phyloP scores from a whole-genome alignment of 169 alveolate species.

The Cytauxzoon felis region DNA sequence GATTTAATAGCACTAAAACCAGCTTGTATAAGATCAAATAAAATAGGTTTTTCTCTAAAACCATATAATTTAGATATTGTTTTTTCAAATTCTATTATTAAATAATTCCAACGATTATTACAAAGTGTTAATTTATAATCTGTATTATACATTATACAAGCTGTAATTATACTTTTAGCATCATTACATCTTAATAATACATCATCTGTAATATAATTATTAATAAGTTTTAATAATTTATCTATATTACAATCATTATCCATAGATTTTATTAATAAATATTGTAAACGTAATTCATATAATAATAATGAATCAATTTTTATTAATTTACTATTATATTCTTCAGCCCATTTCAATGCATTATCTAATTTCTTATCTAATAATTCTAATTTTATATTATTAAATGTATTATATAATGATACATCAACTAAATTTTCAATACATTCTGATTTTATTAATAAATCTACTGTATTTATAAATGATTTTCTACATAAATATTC shows the following conservation, averaged over 20 bases:
- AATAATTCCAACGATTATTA: conserved; percentile 33
- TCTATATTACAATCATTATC: conserved; percentile 4
- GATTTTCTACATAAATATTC: conserved; percentile 46
- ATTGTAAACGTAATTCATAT: conserved; percentile 35
- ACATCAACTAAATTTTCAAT: conserved; percentile 30
- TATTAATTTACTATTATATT: conserved; percentile 4
- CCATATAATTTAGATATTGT: conserved; percentile 19
- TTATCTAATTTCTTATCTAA: conserved; percentile 4
- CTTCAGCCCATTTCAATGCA: conserved; percentile 53
- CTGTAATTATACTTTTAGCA: conserved; percentile 42
- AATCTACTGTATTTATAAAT: conserved; percentile 17
- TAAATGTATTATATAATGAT: neutral
- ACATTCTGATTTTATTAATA: conserved; percentile 4
- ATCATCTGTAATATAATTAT: conserved; percentile 3
- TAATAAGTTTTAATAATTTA: conserved; percentile 3
- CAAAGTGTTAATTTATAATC: neutral
- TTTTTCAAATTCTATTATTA: conserved; percentile 24
- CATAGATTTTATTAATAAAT: conserved; percentile 19
- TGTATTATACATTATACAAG: conserved; percentile 18
- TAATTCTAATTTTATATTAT: conserved; percentile 21
- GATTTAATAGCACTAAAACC: conserved; percentile 78
- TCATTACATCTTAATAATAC: conserved; percentile 30
- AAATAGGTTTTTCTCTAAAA: conserved; percentile 43
- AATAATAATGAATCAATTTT: conserved; percentile 4
- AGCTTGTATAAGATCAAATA: conserved; percentile 70